A percentile compares a stretch with the other conserved stretches of the same genome.
phyloP scores from a whole-genome alignment of 2,329 filamentous ascomycete species.

The Didymella exigua region DNA sequence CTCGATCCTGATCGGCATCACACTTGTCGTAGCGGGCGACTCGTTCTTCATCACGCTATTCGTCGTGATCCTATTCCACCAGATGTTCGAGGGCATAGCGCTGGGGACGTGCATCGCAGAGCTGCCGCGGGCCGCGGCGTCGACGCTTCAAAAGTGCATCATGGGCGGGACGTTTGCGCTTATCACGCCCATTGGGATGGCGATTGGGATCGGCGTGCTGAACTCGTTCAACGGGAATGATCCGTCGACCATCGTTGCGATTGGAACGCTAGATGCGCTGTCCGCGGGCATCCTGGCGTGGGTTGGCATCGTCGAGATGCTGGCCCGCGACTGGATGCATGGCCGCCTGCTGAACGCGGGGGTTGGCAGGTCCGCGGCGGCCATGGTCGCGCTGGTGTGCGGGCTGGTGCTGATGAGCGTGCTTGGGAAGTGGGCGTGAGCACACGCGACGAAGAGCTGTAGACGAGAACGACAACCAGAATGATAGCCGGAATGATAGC shows the following conservation, averaged over 20 bases:
- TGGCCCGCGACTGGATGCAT: slow-evolving; percentile 73
- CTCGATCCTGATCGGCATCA: slow-evolving; percentile 69
- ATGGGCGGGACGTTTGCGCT: slow-evolving; percentile 70
- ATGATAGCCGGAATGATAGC: background rate
- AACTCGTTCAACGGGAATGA: slow-evolving; percentile 75
- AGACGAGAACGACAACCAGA: background rate
- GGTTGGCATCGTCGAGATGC: slow-evolving; percentile 82
- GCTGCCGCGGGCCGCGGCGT: slow-evolving; percentile 52
- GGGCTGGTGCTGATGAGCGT: slow-evolving; percentile 74
- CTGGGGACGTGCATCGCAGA: slow-evolving; percentile 73
- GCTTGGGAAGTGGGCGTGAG: slow-evolving; percentile 74
- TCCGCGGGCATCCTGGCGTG: slow-evolving; percentile 79
- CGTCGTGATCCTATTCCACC: slow-evolving; percentile 75
- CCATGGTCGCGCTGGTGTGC: slow-evolving; percentile 60
- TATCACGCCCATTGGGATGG: slow-evolving; percentile 79
- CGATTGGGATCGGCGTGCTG: slow-evolving; percentile 75
- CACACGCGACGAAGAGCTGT: too few species aligned
- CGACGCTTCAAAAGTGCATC: slow-evolving; percentile 58
- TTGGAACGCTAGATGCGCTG: slow-evolving; percentile 75
- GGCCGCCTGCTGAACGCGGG: slow-evolving; percentile 58
- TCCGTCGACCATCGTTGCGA: slow-evolving; percentile 68
- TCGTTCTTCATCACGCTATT: slow-evolving; percentile 59
- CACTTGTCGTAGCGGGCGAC: slow-evolving; percentile 61
- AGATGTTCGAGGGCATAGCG: slow-evolving; percentile 78
- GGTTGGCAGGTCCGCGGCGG: slow-evolving; percentile 56